Evolutionary conservation across 2,329 filamentous ascomycete genomes (phyloP), one percentile per base, ranked within the genome.

Genomic region (Paradendryphiella salina): DNA sequence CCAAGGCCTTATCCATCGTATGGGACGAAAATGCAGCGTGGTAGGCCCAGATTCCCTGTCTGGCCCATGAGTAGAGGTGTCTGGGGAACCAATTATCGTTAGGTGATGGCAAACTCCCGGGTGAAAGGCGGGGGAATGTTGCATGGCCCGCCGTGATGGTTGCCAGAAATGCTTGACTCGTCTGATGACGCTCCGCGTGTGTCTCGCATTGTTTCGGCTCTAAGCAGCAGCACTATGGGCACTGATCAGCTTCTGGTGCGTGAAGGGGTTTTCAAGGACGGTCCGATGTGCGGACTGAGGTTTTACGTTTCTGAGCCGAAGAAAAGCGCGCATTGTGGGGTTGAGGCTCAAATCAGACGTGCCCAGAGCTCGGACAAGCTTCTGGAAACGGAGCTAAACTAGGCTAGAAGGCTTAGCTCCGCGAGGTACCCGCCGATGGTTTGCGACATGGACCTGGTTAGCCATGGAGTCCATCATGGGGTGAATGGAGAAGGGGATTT

Each of bases 61-160:
- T 38, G n/a, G 20, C 20, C 15, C 32, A 31, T 41, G 36, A 13
- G 29, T 20, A 32, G 15, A 11, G 32, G 41, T 40, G 48, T 59
- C 59, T 61, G 60, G 56, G 57, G 60, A 60, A 59, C 61, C 56
- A 63, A 63, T 64, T 57, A 52, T 44, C 23, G 46, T 63, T 62
- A 63, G 57, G 63, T 64, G 56, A 50, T 48, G 14, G 34, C n/a
- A 14, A 20, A 14, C 21, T 45, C 28, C 41, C 41, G 39, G 18
- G 37, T 29, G 34, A 14, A 42, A 57, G 41, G 58, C 53, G 50
- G 58, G 58, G 56, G 14, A 59, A 48, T 17, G 9, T 53, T 15
- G 32, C 46, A 23, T 52, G 33, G 20, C 21, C n/a, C 34, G 37
- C 38, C 18, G 34, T 45, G 15, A 49, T 41, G 44, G 50, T 43